Evolutionary conservation across 1,284 basidiomycete genomes (phyloP), one percentile per base, ranked within the genome.

Genomic region (Leccinum pachyderme): DNA sequence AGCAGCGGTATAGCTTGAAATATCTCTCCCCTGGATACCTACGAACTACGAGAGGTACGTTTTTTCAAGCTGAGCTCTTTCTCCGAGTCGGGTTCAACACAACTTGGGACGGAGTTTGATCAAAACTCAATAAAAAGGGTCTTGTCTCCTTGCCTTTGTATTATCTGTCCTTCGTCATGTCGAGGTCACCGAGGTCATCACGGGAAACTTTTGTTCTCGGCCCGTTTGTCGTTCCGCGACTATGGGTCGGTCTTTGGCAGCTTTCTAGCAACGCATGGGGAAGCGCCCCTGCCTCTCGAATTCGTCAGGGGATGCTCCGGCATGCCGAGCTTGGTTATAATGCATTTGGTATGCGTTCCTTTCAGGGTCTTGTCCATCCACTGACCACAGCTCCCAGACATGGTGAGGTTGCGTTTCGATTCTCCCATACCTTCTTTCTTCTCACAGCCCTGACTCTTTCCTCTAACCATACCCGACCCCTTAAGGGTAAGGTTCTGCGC

Each of bases 251-350:
- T 7, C 79, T 92, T 7, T 92, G 89, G 89, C 90, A 92, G 61
- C 80, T 92, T 35, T 91, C 89, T 13, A 86, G 84, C 67, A 87
- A 86, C 51, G 87, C 88, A 2, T 92, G 89, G 89, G 89, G 90
- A 15, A 86, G 81, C 48, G 86, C 87, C 1, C 76, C 87, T 0
- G 81, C 82, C 2, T 63, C 78, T 25, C 85, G 82, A 67, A 81
- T 92, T 57, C 82, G 83, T 54, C 75, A 80, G 57, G 82, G 81
- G 44, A 91, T 91, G 88, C 73, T 68, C 15, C 78, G 76, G 32
- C 82, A 89, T 63, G 79, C 81, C 52, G 77, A 83, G 33, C 73
- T 75, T 27, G 89, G 89, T 13, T 91, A 84, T 63, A 84, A 77
- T 52, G 84, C 87, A 27, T 91, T 91, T 72, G 88, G 87, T 89